Conservation (phyloP, 768 basidiomycete species). For the Cubamyces sp. region DNA sequence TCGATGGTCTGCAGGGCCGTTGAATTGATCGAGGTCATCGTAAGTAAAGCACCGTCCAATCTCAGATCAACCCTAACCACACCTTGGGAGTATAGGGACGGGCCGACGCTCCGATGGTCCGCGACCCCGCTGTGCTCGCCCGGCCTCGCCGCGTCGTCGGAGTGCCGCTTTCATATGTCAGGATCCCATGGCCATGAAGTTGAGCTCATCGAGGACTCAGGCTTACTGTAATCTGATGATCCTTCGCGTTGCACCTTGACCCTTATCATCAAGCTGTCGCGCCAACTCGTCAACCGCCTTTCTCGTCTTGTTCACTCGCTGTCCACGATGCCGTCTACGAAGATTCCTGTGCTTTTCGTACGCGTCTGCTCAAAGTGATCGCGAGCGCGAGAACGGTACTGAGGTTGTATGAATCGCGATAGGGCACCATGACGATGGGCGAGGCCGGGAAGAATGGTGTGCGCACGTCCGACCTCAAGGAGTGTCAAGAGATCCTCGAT, state of each 20-base stretch:
- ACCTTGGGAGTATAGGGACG: background rate
- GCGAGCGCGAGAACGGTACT: background rate
- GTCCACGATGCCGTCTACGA: slow-evolving; percentile 33
- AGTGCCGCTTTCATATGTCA: background rate
- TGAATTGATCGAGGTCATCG: background rate
- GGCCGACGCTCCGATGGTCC: background rate
- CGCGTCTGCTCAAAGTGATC: slow-evolving; percentile 2
- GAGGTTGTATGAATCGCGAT: background rate
- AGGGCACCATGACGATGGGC: slow-evolving; percentile 57
- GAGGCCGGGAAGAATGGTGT: slow-evolving; percentile 45
- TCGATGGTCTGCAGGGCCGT: background rate
- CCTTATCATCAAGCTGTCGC: slow-evolving; percentile 6
- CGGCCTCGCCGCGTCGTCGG: background rate
- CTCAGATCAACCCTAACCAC: slow-evolving; percentile 20
- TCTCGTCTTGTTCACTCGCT: background rate
- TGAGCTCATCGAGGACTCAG: background rate
- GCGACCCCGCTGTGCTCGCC: background rate
- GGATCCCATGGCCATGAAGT: background rate
- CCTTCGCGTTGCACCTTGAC: background rate
- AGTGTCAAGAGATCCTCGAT: slow-evolving; percentile 51
- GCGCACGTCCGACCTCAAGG: slow-evolving; percentile 39
- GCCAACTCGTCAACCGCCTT: background rate
- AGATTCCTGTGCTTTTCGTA: slow-evolving; percentile 47
- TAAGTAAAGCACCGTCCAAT: background rate
- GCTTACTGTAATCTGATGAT: background rate